phyloP scores from a whole-genome alignment of 768 basidiomycete species.

The Agrocybe pediades region DNA sequence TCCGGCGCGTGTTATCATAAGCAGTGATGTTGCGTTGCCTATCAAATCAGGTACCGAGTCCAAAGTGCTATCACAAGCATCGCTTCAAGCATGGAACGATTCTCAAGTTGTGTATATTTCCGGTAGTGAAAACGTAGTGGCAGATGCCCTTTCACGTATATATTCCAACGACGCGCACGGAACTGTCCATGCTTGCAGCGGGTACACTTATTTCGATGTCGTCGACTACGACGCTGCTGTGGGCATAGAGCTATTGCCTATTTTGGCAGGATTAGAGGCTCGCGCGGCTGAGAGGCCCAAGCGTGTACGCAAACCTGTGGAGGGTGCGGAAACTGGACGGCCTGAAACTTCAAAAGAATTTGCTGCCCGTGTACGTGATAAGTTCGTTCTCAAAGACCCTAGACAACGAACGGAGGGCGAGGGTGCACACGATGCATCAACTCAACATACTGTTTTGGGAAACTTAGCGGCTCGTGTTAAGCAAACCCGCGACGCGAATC shows the following conservation, averaged over 20 bases:
- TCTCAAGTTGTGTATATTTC: background rate
- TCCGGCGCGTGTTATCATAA: slow-evolving; percentile 23
- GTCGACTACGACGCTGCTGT: slow-evolving; percentile 1
- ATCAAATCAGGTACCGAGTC: slow-evolving; percentile 1
- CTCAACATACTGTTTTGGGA: too few relatives aligned
- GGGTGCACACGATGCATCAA: background rate
- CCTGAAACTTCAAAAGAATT: slow-evolving; percentile 22
- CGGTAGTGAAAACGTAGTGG: background rate
- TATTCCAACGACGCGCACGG: slow-evolving; percentile 2
- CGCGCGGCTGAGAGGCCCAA: background rate
- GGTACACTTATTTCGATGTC: slow-evolving; percentile 15
- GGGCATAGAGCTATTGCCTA: background rate
- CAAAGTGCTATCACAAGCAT: background rate
- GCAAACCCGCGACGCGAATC: background rate
- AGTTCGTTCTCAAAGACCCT: slow-evolving; percentile 29
- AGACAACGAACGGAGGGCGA: slow-evolving; percentile 24
- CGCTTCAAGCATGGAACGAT: slow-evolving; percentile 12
- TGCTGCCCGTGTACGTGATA: slow-evolving; percentile 15
- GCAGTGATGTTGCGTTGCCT: slow-evolving; percentile 5
- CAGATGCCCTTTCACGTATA: background rate
- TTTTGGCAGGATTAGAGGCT: slow-evolving; percentile 11
- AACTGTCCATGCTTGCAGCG: slow-evolving; percentile 6
- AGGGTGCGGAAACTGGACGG: slow-evolving; percentile 10
- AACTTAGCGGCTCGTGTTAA: background rate
- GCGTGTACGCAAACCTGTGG: background rate